A percentile compares a stretch with the other conserved stretches of the same genome.
Evolutionary conservation across 2,329 filamentous ascomycete genomes (phyloP).

Genomic region (Zymoseptoria tritici): DNA sequence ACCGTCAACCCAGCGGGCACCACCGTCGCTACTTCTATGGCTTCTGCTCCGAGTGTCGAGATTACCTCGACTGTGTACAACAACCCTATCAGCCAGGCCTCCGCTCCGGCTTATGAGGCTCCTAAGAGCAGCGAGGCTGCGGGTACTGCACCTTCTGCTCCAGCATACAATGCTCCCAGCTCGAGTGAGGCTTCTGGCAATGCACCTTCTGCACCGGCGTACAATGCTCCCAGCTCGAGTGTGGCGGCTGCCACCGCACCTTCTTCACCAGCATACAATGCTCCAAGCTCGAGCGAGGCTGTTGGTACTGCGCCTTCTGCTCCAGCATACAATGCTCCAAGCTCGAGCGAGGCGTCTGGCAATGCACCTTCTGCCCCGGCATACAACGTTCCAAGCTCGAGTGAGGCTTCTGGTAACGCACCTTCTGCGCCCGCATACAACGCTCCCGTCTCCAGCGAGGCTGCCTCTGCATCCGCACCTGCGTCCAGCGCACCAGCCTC

Average conservation of each 20-base stretch:
- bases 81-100: conserved; percentile 6
- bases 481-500: conserved; percentile 3
- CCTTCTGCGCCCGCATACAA: too few relatives aligned
- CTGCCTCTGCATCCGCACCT: conserved; percentile 2
- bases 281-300: conserved; percentile 5
- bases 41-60: not conserved
- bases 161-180: conserved; percentile 8
- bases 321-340: conserved; percentile 9
- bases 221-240: conserved; percentile 5
- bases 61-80: conserved; percentile 1
- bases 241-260: conserved; percentile 7
- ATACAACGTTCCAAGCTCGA: too few relatives aligned
- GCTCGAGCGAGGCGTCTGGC: conserved; percentile 4
- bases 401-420: too few relatives aligned
- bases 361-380: conserved; percentile 5
- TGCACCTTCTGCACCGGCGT: conserved; percentile 10
- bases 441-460: conserved; percentile 6
- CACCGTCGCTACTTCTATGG: conserved; percentile 1
- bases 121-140: conserved; percentile 12
- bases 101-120: conserved; percentile 11
- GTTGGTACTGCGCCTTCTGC: conserved; percentile 2
- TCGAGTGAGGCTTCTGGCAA: conserved; percentile 8
- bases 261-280: conserved; percentile 7
- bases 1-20: conserved; percentile 10
- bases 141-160: conserved; percentile 8